Evolutionary conservation across 192 early-diverging fungal genomes (phyloP), one percentile per base, ranked within the genome.

Genomic region (Coemansia umbellata): DNA sequence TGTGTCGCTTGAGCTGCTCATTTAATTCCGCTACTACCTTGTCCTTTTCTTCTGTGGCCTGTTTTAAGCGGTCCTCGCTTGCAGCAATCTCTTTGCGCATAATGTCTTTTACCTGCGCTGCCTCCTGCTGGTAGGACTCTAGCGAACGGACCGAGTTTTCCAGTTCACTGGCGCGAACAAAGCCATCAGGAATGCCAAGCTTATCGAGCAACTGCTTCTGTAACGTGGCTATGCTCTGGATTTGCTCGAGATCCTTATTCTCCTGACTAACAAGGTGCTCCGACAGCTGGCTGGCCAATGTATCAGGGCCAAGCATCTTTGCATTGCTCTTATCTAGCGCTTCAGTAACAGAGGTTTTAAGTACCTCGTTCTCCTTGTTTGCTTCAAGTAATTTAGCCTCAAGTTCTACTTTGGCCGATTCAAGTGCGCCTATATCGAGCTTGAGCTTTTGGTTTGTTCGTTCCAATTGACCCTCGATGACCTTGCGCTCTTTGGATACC

Each of bases 401-500:
- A n/a, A n/a, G n/a, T n/a, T n/a, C n/a, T n/a, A n/a, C n/a, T n/a
- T n/a, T n/a, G n/a, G n/a, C n/a, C n/a, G n/a, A n/a, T n/a, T n/a
- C n/a, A 5, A 63, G 43, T 3, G 22, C 52, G 1, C 37, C 37
- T 3, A 75, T 50, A 18, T 75, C 65, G 2, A 75, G 51, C 31
- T 37, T 54, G 14, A 75, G 65, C 56, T 64, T 68, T 35, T 63
- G 60, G 60, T 56, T 60, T 31, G 27, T 58, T 18, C 63, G 56
- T 40, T 78, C 67, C 11, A 78, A 28, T 50, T 78, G 74, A 8
- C 67, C 67, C 26, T 71, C 67, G 5, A 51, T 47, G 1, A 66
- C 74, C 49, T 60, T 60, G 48, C 68, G 68, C 45, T 71, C 68
- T 49, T 61, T 78, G 8, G 48, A 44, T 8, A 48, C 17, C 8